Conservation (phyloP, 116 monocot species). For the Dioscorea cayenensis region DNA sequence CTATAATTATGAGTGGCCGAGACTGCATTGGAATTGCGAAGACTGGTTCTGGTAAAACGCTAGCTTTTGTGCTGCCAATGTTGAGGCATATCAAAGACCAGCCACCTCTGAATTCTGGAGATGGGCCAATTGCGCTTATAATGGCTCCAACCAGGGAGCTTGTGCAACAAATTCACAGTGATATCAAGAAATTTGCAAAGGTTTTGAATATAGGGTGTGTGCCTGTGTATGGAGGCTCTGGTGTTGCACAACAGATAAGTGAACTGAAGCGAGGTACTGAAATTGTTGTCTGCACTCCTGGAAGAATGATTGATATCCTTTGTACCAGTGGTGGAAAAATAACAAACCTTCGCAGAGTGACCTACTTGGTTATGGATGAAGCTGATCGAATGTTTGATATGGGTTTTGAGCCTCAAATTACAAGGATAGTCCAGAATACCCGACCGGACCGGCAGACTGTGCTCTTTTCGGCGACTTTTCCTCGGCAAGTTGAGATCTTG, state of each 20-base stretch:
- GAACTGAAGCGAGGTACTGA: slow-evolving; percentile 90
- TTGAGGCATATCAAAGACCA: slow-evolving; percentile 95
- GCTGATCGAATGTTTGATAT: slow-evolving; percentile 99
- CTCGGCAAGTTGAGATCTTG: slow-evolving; percentile 85
- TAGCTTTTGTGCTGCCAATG: slow-evolving; percentile 97
- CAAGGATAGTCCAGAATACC: slow-evolving; percentile 86
- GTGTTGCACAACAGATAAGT: slow-evolving; percentile 97
- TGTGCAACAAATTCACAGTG: slow-evolving; percentile 89
- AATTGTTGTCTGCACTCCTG: slow-evolving; percentile 97
- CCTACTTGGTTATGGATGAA: slow-evolving; percentile 96
- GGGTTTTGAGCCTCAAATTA: slow-evolving; percentile 98
- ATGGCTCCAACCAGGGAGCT: slow-evolving; percentile 98
- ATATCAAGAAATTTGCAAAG: slow-evolving; percentile 85
- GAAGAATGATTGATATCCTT: slow-evolving; percentile 95
- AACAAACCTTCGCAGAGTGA: slow-evolving; percentile 83
- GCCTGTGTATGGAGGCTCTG: slow-evolving; percentile 92
- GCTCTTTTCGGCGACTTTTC: slow-evolving; percentile 95
- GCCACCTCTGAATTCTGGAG: slow-evolving; percentile 79
- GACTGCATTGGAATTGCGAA: slow-evolving; percentile 97
- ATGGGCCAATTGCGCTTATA: slow-evolving; percentile 87
- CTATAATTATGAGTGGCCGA: slow-evolving; percentile 90
- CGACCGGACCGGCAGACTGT: slow-evolving; percentile 92
- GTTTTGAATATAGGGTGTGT: slow-evolving; percentile 69
- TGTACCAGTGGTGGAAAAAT: slow-evolving; percentile 93
- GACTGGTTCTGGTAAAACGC: slow-evolving; percentile 94